phyloP scores from a whole-genome alignment of 2,329 filamentous ascomycete species.

The Talaromyces rugulosus region DNA sequence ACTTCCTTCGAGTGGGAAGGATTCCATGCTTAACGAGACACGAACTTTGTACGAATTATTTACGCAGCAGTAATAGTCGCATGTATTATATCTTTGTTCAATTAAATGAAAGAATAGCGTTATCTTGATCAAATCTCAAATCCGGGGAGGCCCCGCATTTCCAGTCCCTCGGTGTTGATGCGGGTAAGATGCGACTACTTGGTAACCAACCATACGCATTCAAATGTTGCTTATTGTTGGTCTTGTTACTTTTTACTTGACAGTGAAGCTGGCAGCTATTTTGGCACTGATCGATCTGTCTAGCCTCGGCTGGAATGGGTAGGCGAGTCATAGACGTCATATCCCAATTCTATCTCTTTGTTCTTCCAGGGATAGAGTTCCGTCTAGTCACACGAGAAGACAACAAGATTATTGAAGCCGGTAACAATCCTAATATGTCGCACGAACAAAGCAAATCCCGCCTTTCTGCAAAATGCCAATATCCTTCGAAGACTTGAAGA shows the following conservation, averaged over 20 bases:
- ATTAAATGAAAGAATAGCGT: neutral
- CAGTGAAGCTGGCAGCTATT: neutral
- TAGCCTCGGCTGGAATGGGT: neutral
- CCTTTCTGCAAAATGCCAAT: neutral
- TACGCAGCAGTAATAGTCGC: neutral
- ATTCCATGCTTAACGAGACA: neutral
- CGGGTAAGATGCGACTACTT: neutral
- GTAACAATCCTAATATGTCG: neutral
- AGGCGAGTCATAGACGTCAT: neutral
- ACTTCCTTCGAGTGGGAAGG: slow-evolving; percentile 5
- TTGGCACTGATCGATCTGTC: neutral
- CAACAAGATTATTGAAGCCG: neutral
- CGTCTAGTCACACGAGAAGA: neutral
- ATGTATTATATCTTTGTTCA: neutral
- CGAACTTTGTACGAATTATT: neutral
- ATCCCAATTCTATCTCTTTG: neutral
- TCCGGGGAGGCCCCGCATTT: neutral
- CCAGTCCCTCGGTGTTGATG: neutral
- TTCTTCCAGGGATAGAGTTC: neutral
- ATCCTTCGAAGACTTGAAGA: neutral
- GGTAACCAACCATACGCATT: neutral
- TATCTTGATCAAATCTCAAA: neutral
- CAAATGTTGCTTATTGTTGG: neutral
- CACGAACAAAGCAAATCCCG: neutral
- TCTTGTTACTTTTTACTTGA: neutral